Evolutionary conservation across 2,329 filamentous ascomycete species (phyloP).

Genomic region (Ceratocystis harringtonii): DNA sequence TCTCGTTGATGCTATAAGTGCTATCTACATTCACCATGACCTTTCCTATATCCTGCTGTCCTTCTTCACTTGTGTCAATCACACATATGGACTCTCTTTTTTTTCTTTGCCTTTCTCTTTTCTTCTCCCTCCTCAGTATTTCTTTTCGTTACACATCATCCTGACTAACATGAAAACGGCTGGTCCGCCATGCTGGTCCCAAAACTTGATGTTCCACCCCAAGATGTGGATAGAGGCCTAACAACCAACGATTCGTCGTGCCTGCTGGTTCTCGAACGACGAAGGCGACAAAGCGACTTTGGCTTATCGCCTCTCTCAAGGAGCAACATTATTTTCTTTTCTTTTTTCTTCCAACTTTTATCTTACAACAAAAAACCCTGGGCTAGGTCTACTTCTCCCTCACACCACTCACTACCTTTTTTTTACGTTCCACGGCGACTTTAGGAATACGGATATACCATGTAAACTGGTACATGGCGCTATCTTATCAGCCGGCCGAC

Average conservation of each 20-base stretch:
- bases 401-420: neutral
- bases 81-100: neutral
- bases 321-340: neutral
- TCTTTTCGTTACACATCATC: neutral
- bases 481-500: neutral
- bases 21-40: neutral
- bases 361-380: conserved; percentile 1
- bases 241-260: neutral
- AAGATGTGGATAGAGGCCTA: neutral
- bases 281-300: neutral
- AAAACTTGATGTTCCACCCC: neutral
- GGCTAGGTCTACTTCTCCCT: neutral
- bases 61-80: neutral
- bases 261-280: neutral
- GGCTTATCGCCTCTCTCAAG: neutral
- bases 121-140: neutral
- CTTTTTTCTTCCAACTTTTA: neutral
- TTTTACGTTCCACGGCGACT: neutral
- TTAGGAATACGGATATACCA: neutral
- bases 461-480: neutral
- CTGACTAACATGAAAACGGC: conserved; percentile 1
- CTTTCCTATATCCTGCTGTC: neutral
- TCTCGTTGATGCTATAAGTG: conserved; percentile 2
- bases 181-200: conserved; percentile 4
- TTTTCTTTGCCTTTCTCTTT: neutral